phyloP scores from a whole-genome alignment of 805 yeast species.

The Ogataea corticis region DNA sequence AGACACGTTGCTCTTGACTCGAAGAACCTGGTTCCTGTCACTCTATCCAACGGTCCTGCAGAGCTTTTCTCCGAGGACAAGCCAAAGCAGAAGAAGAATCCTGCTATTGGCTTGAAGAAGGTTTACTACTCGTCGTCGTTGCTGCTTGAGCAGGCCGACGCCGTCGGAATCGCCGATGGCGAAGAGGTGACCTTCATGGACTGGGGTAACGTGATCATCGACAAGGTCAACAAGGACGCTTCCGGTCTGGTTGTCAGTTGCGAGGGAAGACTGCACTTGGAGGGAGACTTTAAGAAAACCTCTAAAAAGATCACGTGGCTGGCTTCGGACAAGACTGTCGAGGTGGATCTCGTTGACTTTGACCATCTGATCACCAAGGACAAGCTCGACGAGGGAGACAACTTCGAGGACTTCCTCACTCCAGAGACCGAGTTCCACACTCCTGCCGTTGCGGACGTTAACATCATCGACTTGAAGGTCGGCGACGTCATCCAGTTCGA shows the following conservation, averaged over 20 bases:
- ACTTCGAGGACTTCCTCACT: constrained; percentile 88
- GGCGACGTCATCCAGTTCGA: constrained; percentile 94
- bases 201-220: constrained; percentile 93
- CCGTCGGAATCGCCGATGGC: constrained; percentile 62
- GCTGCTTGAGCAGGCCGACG: constrained; percentile 85
- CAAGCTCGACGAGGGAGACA: constrained; percentile 90
- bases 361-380: constrained; percentile 95
- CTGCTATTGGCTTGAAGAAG: constrained; percentile 82
- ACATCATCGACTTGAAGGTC: constrained; percentile 70
- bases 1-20: constrained; percentile 82
- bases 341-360: constrained; percentile 82
- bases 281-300: constrained; percentile 96
- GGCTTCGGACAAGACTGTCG: constrained; percentile 72
- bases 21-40: constrained; percentile 67
- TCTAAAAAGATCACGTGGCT: constrained; percentile 95
- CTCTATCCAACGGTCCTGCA: constrained; percentile 68
- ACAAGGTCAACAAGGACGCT: constrained; percentile 62
- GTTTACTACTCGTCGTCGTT: constrained; percentile 65
- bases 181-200: constrained; percentile 98
- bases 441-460: constrained; percentile 75
- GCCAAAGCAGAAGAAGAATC: constrained; percentile 94
- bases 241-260: constrained; percentile 54
- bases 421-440: constrained; percentile 83
- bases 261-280: constrained; percentile 80
- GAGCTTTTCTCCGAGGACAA: constrained; percentile 64